Percentiles rank a stretch among this genome's conserved stretches.
Conservation (phyloP, 345 rosid species). For the Acer negundo region DNA sequence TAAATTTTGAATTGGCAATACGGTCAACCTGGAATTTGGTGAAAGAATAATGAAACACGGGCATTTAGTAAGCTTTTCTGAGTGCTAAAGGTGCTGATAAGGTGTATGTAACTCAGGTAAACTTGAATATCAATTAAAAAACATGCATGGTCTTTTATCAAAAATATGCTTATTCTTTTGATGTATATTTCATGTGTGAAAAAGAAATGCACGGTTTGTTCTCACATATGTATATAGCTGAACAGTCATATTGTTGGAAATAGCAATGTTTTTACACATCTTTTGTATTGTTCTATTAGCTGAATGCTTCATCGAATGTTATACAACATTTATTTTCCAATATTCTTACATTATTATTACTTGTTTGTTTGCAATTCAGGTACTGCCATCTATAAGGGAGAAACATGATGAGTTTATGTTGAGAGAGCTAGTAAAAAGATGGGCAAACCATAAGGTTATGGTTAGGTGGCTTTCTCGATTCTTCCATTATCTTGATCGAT, state of each 20-base stretch:
- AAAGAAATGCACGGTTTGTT: no score
- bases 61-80: background rate
- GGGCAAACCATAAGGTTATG: constrained; percentile 64
- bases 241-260: background rate
- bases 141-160: no score
- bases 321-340: background rate
- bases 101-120: background rate
- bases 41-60: background rate
- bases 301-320: background rate
- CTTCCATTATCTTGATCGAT: constrained; percentile 60
- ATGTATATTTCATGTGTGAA: no score
- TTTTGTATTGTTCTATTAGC: background rate
- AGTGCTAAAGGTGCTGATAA: background rate
- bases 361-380: constrained; percentile 33
- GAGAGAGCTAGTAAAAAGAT: constrained; percentile 57
- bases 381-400: constrained; percentile 52
- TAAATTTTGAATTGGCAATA: background rate
- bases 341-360: background rate
- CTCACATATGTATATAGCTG: no score
- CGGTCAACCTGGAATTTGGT: background rate
- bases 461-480: constrained; percentile 59
- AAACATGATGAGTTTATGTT: constrained; percentile 66
- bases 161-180: no score
- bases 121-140: no score
- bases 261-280: background rate